These are phyloP conservation scores for Boletus speciosus DNA, from an alignment of 768 basidiomycete species.

Conservation along the genomic window DNA sequence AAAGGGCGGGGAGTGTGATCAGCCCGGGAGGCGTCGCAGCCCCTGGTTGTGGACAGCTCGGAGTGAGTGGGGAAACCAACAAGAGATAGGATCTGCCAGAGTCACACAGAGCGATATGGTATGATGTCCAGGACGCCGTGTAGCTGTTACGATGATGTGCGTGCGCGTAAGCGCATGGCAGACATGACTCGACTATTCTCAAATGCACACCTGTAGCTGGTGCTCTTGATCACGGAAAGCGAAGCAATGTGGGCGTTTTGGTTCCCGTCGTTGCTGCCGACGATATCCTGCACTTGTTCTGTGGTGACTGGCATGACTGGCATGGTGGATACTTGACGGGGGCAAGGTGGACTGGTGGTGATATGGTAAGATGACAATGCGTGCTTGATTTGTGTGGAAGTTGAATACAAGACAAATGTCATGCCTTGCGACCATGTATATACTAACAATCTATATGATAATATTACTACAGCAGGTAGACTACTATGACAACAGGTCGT, in stretches of 20 bases:
- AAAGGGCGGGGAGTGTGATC: conserved; percentile 35
- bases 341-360: not conserved
- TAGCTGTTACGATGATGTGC: conserved; percentile 15
- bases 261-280: conserved; percentile 23
- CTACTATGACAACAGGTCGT: no score
- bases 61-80: conserved; percentile 16
- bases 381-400: not conserved
- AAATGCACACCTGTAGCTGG: conserved; percentile 31
- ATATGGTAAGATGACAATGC: not conserved
- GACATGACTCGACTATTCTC: no score
- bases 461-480: no score
- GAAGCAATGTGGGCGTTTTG: conserved; percentile 10
- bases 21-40: not conserved
- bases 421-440: not conserved
- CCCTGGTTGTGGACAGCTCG: conserved; percentile 8
- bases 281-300: conserved; percentile 31
- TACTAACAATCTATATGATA: not conserved
- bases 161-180: not conserved
- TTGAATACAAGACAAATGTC: not conserved
- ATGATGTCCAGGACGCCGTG: conserved; percentile 26
- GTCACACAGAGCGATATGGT: conserved; percentile 26
- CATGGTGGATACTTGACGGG: not conserved
- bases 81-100: conserved; percentile 27
- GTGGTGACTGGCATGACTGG: conserved; percentile 17
- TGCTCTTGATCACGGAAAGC: conserved; percentile 21